Conservation (phyloP, 2,329 filamentous ascomycete species). For the Harringtonia lauricola region DNA sequence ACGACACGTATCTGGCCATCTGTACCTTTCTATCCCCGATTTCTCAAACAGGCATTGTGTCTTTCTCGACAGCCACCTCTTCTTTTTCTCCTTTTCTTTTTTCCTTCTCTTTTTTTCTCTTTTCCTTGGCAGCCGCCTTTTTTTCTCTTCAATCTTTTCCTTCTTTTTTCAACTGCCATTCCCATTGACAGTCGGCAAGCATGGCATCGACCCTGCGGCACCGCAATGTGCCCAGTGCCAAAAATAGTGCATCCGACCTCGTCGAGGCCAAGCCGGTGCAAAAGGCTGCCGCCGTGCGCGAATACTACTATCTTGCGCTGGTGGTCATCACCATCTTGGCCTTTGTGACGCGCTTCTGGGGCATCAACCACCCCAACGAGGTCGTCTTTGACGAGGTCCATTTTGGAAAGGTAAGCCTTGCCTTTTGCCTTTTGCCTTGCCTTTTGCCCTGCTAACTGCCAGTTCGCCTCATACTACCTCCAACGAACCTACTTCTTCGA, state of each 20-base stretch:
- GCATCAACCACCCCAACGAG: constrained; percentile 88
- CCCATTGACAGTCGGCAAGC: too few relatives aligned
- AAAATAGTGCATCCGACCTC: constrained; percentile 38
- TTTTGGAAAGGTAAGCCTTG: constrained; percentile 76
- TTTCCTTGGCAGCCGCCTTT: too few relatives aligned
- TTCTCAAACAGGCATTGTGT: neutral
- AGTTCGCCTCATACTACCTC: constrained; percentile 75
- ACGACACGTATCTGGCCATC: neutral
- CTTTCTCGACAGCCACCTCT: neutral
- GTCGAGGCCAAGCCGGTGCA: constrained; percentile 27
- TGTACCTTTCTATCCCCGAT: neutral
- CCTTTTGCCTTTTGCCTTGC: neutral
- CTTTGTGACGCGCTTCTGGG: constrained; percentile 90
- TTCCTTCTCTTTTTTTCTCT: neutral
- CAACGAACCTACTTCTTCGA: constrained; percentile 99
- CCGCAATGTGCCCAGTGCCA: constrained; percentile 34
- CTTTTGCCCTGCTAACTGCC: constrained; percentile 2
- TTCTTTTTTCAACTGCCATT: too few relatives aligned
- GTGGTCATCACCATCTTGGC: constrained; percentile 68
- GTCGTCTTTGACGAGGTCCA: constrained; percentile 99
- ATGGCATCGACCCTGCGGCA: constrained; percentile 38
- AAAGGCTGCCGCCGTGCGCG: constrained; percentile 52
- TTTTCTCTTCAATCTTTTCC: too few relatives aligned
- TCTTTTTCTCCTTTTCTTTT: neutral
- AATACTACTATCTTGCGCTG: constrained; percentile 80